These are phyloP conservation scores for Aureobasidium leucospermi DNA, from an alignment of 2,329 filamentous ascomycete genomes.

Conservation along the genomic window DNA sequence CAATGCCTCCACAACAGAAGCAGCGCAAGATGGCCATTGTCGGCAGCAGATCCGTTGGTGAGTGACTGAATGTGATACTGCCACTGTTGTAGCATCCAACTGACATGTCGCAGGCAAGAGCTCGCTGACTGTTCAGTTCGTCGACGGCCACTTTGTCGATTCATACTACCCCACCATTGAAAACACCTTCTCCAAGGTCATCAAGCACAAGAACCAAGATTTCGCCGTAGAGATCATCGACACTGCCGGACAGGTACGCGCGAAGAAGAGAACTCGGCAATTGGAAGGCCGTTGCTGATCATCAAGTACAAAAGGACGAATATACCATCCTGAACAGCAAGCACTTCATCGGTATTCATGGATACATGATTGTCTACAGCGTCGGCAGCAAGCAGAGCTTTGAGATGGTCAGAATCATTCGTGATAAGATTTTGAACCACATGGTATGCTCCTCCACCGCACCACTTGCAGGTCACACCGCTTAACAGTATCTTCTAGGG, in stretches of 20 bases:
- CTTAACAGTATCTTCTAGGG: conserved; percentile 49
- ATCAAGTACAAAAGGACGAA: conserved; percentile 60
- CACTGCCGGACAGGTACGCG: conserved; percentile 78
- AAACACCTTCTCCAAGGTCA: conserved; percentile 95
- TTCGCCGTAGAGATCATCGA: conserved; percentile 97
- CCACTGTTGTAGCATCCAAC: neutral
- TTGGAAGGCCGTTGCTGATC: neutral
- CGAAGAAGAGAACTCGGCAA: neutral
- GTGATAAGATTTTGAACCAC: conserved; percentile 96
- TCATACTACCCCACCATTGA: conserved; percentile 99
- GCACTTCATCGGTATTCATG: conserved; percentile 98
- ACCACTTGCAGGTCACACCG: neutral
- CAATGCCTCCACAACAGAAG: conserved; percentile 63
- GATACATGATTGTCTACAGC: conserved; percentile 98
- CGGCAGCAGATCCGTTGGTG: conserved; percentile 85
- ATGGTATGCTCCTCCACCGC: conserved; percentile 53
- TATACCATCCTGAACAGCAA: conserved; percentile 98
- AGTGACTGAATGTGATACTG: conserved; percentile 23
- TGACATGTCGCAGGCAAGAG: conserved; percentile 67
- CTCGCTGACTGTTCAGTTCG: conserved; percentile 91
- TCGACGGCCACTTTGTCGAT: conserved; percentile 96
- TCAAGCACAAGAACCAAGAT: conserved; percentile 87
- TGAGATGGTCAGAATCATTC: conserved; percentile 93
- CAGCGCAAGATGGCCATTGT: conserved; percentile 95
- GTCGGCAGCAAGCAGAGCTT: conserved; percentile 89